A percentile compares a stretch with the other conserved stretches of the same genome.
Evolutionary conservation across 768 basidiomycete species (phyloP).

Genomic region (Lanmaoa rubissima): DNA sequence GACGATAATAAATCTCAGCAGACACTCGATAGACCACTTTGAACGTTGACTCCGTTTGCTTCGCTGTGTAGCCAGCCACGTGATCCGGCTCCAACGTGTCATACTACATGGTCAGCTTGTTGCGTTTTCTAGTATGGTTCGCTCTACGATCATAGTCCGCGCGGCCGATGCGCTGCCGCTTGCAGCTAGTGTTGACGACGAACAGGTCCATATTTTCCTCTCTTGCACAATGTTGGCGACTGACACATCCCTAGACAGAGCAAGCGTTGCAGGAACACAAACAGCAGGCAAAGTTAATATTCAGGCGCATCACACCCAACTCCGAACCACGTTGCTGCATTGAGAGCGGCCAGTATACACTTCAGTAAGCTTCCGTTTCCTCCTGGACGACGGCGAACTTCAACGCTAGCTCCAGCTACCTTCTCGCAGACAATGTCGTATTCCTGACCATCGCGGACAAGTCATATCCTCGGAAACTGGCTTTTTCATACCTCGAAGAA

Average conservation of each 20-base stretch:
- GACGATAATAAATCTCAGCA: neutral
- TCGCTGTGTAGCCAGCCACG: slow-evolving; percentile 5
- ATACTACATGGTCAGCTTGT: neutral
- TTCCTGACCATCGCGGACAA: slow-evolving; percentile 96
- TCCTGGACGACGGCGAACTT: slow-evolving; percentile 1
- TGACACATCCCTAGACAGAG: slow-evolving; percentile 66
- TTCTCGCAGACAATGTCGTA: slow-evolving; percentile 91
- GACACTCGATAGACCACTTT: neutral
- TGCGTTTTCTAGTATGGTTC: slow-evolving; percentile 57
- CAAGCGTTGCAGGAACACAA: slow-evolving; percentile 95
- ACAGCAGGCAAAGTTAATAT: slow-evolving; percentile 96
- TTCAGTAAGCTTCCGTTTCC: slow-evolving; percentile 67
- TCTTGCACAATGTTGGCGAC: neutral
- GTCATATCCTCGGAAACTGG: slow-evolving; percentile 94
- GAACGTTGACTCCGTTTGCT: neutral
- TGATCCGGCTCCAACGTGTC: slow-evolving; percentile 9
- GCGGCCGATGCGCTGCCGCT: slow-evolving; percentile 87
- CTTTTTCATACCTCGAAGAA: slow-evolving; percentile 97
- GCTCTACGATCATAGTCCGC: slow-evolving; percentile 81
- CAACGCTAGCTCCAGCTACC: slow-evolving; percentile 61
- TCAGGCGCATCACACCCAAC: slow-evolving; percentile 90
- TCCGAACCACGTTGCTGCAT: slow-evolving; percentile 96
- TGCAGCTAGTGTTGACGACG: slow-evolving; percentile 96
- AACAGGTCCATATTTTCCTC: slow-evolving; percentile 60
- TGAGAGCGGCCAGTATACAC: slow-evolving; percentile 91